Conservation (phyloP, 306 rosid genomes). For the Prosopis cineraria region DNA sequence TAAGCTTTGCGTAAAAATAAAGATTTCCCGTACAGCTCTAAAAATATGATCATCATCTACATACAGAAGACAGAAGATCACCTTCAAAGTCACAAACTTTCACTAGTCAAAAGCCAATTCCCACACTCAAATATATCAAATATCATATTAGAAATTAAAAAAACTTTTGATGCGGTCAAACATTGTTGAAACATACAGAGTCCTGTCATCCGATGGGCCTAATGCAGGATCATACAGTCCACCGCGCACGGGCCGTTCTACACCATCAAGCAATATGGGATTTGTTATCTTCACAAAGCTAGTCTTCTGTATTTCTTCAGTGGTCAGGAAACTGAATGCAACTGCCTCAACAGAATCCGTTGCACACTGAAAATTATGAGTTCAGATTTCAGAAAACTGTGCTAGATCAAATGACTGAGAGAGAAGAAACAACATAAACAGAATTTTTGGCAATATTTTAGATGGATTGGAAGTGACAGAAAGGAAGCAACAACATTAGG, state of each 20-base stretch:
- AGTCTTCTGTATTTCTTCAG: conserved; percentile 55
- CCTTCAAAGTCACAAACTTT: neutral
- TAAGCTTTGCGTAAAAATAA: neutral
- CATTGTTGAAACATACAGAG: conserved; percentile 45
- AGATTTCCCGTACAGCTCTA: neutral
- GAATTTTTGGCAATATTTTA: neutral
- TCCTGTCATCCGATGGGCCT: conserved; percentile 65
- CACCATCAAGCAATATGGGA: conserved; percentile 40
- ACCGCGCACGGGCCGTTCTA: conserved; percentile 51
- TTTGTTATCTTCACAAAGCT: conserved; percentile 59
- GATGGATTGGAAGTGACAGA: neutral
- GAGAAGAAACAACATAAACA: neutral
- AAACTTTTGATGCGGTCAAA: neutral
- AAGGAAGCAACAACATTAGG: neutral
- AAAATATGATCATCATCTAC: neutral
- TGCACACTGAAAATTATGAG: conserved; percentile 49
- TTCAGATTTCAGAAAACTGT: neutral
- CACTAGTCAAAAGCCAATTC: neutral
- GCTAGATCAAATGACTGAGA: neutral
- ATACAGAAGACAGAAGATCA: neutral
- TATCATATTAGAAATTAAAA: neutral
- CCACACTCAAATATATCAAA: conserved; percentile 8
- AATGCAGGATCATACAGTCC: conserved; percentile 87
- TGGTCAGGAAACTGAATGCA: conserved; percentile 64
- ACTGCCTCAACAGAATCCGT: conserved; percentile 61